Base-by-base conservation (phyloP, 2,329 filamentous ascomycete species). In the Colletotrichum cuscutae region DNA sequence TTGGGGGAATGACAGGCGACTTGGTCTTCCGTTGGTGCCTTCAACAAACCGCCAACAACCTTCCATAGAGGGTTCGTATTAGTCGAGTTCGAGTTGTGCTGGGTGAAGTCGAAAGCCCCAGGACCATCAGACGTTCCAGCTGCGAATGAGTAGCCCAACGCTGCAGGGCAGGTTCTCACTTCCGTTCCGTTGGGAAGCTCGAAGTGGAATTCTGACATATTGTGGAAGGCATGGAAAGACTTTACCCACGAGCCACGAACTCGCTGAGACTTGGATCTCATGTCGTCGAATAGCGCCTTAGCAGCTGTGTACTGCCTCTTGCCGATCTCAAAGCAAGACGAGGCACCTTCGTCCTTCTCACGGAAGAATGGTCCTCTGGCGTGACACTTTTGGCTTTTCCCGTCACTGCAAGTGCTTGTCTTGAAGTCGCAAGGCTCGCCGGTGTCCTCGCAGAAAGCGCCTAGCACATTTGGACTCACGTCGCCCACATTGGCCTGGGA, bases 401-500 rank as follows among this genome's bases (percentile, higher is more conserved):
- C 92, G 66, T 91, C 88, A 65, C 83, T 82, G 77, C 95, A 98
- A 1, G 95, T 95, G 80, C 94, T 97, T 76, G 95, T 94, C 75
- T 94, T 88, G 77, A 92, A 90, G 75, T 88, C 90, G 82, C 93
- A 95, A 78, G 88, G 84, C 76, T 89, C 82, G 13, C 92, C 92
- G 1, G 93, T 94, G 80, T 95, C 95, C 78, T 98, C 94, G 76
- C 95, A 98, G 85, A 91, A 97, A 4, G 95, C 94, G 3, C 95
- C 95, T 1, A 94, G 86, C 0, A 94, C 89, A 77, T 98, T 98
- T 11, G 95, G 95, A 1, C 92, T 93, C 0, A 94, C 97, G 78
- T 98, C 95, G 28, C 95, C 95, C 65, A 98, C 94, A 78, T 94
- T 98, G 32, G 95, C 90, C 81, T 98, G 95, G 1, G 94, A 97